Base-by-base conservation (phyloP, 2,329 filamentous ascomycete species). In the Byssochlamys sp. region DNA sequence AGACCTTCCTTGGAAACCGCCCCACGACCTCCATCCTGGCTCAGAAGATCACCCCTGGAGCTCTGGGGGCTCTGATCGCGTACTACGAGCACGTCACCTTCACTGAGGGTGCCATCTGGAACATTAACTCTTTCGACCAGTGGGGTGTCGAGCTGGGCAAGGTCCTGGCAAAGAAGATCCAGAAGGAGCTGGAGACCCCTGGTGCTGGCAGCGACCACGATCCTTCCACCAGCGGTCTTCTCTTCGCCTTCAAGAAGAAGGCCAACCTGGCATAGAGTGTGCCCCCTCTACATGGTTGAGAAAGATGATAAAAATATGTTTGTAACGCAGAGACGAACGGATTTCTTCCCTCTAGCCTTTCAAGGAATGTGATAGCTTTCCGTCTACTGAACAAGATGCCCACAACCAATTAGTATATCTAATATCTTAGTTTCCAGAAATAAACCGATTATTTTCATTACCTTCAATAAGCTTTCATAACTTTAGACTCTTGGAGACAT, bases 21-120 rank as follows among this genome's bases (percentile, higher is more conserved):
- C 94, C 94, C 33, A 99, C 94, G 7, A 99, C 94, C 28, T 94
- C 88, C 66, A 96, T 99, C 69, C 81, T 99, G 24, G 90, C 92
- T 51, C 88, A 91, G 67, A 87, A 90, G 80, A 97, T 99, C 72
- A 96, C 94, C 19, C 94, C 94, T 7, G 90, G 87, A 50, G 91
- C 95, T 68, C 84, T 99, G 53, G 94, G 94, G 71, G 92, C 94
- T 2, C 78, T 99, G 67, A 99, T 99, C 67, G 92, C 91, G 64
- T 99, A 97, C 83, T 99, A 99, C 77, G 94, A 99, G 82, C 94
- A 99, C 78, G 79, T 97, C 61, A 97, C 94, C 57, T 99, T 99
- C 76, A 95, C 90, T 39, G 94, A 99, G 79, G 94, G 94, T 68
- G 92, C 91, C 55, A 82, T 99, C 73, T 99, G 94, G 94, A 95